Conservation (phyloP, 257 asterid genomes). For the Vinca minor region DNA sequence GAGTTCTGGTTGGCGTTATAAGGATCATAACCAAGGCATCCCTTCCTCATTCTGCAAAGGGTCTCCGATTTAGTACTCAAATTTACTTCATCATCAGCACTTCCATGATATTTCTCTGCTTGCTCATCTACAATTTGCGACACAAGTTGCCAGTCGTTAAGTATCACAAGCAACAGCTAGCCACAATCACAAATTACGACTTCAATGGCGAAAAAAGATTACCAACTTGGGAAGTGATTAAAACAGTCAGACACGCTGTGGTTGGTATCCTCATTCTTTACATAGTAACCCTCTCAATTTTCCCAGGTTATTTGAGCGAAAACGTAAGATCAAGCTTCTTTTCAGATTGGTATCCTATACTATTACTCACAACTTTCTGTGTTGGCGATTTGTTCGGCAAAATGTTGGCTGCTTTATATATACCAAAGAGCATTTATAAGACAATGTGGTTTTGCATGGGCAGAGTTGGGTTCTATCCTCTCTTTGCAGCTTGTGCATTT, state of each 20-base stretch:
- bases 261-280: background rate
- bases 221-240: background rate
- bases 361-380: background rate
- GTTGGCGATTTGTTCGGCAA: background rate
- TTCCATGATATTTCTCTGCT: background rate
- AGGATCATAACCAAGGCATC: conserved; percentile 1
- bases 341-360: background rate
- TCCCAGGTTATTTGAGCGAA: background rate
- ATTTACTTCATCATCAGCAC: background rate
- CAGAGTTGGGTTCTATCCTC: background rate
- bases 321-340: background rate
- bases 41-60: background rate
- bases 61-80: background rate
- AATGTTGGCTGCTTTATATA: background rate
- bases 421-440: background rate
- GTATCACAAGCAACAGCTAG: background rate
- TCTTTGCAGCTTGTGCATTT: background rate
- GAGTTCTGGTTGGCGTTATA: background rate
- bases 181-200: background rate
- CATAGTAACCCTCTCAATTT: background rate
- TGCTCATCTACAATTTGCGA: conserved; percentile 11
- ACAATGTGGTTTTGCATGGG: background rate
- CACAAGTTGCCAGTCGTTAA: background rate
- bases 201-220: background rate
- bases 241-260: background rate